These are phyloP conservation scores for Wickerhamomyces pijperi DNA, from an alignment of 805 yeast genomes.

Conservation along the genomic window DNA sequence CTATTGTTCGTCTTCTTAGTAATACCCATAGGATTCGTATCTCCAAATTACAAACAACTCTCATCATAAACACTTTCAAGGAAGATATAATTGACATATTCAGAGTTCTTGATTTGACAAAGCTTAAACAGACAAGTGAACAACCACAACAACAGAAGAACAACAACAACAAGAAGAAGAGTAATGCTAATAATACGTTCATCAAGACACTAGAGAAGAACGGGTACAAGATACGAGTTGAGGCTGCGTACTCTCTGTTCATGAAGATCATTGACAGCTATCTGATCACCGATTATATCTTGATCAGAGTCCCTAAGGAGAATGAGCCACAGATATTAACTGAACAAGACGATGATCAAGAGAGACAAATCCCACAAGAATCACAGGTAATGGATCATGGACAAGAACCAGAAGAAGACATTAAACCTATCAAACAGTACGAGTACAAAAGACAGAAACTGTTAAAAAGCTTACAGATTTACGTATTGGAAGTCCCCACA, in stretches of 20 bases:
- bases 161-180: background rate
- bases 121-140: background rate
- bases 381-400: too few species aligned
- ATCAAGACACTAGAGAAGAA: background rate
- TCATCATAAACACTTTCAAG: constrained; percentile 1
- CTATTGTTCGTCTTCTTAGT: constrained; percentile 7
- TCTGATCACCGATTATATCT: background rate
- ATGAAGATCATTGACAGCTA: background rate
- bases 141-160: background rate
- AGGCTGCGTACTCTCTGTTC: background rate
- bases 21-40: background rate
- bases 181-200: background rate
- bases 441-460: constrained; percentile 9
- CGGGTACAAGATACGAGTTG: background rate
- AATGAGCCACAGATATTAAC: background rate
- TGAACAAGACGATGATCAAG: constrained; percentile 6
- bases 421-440: constrained; percentile 11
- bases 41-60: background rate
- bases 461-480: constrained; percentile 11
- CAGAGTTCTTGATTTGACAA: background rate
- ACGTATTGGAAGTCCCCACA: constrained; percentile 11
- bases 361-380: constrained; percentile 1
- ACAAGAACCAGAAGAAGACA: constrained; percentile 5
- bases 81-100: background rate
- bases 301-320: background rate